phyloP scores from a whole-genome alignment of 495 filamentous ascomycete genomes.

The Penicillium desertorum region DNA sequence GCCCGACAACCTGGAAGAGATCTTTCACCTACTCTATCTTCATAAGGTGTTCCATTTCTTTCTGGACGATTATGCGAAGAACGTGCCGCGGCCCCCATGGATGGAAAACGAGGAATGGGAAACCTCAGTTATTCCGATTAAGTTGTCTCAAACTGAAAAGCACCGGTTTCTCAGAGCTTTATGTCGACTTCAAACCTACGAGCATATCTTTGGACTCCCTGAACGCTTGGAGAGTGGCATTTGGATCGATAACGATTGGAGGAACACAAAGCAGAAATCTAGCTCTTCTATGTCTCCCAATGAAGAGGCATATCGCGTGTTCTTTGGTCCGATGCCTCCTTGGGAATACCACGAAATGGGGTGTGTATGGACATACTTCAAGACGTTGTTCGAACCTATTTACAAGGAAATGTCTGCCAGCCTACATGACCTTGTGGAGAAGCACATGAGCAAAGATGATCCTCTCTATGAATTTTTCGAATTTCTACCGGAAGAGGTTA shows the following conservation, averaged over 20 bases:
- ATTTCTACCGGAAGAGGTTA: not conserved
- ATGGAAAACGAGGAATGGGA: slow-evolving; percentile 14
- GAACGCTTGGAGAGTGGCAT: too few relatives aligned
- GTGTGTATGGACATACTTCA: slow-evolving; percentile 15
- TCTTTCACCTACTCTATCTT: slow-evolving; percentile 16
- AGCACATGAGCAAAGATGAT: not conserved
- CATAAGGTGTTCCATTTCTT: slow-evolving; percentile 19
- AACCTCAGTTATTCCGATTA: slow-evolving; percentile 6
- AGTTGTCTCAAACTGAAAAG: slow-evolving; percentile 13
- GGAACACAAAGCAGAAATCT: too few relatives aligned
- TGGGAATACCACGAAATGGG: slow-evolving; percentile 26
- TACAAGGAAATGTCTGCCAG: slow-evolving; percentile 15
- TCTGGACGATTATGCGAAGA: slow-evolving; percentile 15
- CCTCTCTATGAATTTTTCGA: not conserved
- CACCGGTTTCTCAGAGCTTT: slow-evolving; percentile 20
- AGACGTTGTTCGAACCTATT: slow-evolving; percentile 5
- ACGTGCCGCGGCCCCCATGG: slow-evolving; percentile 18
- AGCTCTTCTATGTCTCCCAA: too few relatives aligned
- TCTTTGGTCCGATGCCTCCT: slow-evolving; percentile 19
- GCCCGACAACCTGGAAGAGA: slow-evolving; percentile 10
- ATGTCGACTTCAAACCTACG: slow-evolving; percentile 15
- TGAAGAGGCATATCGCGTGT: slow-evolving; percentile 12
- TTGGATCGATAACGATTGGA: too few relatives aligned
- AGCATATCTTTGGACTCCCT: too few relatives aligned
- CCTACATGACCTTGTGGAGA: slow-evolving; percentile 13